Evolutionary conservation across 495 filamentous ascomycete genomes (phyloP), one percentile per base, ranked within the genome.

Genomic region (Aspergillus indologenus): DNA sequence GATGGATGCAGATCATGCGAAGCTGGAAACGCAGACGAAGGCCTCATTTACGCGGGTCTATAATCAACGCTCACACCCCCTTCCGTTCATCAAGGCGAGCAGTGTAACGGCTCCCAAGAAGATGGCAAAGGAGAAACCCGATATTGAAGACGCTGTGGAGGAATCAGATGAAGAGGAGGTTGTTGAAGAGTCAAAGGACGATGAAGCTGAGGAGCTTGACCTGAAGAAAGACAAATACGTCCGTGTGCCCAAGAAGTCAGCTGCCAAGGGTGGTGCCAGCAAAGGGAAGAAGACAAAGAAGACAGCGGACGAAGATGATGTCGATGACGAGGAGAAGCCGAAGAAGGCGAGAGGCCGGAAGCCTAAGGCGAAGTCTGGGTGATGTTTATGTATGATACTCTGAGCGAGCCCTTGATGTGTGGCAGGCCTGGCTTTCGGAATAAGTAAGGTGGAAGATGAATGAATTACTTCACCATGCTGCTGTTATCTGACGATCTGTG

Each of bases 181-280:
- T 22, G 80, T 86, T 31, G 82, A 84, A 29, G 81, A 81, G 15
- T 80, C 71, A 5, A 86, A 83, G 49, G 83, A 84, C 18, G 83
- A 84, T 5, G 88, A 88, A 2, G 81, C 86, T 1, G 87, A 91
- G 21, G 83, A 88, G 53, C 70, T 85, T 43, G 91, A 96, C 68
- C 69, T 98, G 22, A 89, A 86, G 65, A 96, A 94, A 70, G 95
- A 98, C 70, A 98, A 97, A 69, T 97, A 96, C 71, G 90, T 97
- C 69, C 96, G 93, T 72, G 79, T 86, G 66, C 89, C 92, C 11
- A 96, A 96, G 79, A 87, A 83, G 67, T 75, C 79, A 42, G 70
- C 77, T 45, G 69, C 65, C 8, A 75, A 75, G 59, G 69, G 67
- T 29, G 58, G 66, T 23, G 68, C 73, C n/a, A 69, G 71, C 45